These are phyloP conservation scores for Fusarium tanahbumbuense DNA, from an alignment of 2,329 filamentous ascomycete genomes.

Conservation along the genomic window DNA sequence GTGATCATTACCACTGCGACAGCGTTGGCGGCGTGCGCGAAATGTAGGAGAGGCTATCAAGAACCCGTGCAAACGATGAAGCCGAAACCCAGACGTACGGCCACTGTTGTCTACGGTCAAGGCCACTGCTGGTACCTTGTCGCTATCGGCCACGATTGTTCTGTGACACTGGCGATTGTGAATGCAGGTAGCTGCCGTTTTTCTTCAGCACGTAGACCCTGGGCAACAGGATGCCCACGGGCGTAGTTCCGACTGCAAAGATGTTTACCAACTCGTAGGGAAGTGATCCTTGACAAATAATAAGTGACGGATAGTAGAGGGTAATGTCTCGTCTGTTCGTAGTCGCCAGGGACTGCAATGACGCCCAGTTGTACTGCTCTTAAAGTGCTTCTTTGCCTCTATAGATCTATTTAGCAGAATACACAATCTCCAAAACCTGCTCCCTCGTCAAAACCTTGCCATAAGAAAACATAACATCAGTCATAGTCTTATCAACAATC, in stretches of 20 bases:
- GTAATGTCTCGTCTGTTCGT: not conserved
- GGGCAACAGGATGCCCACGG: too few relatives aligned
- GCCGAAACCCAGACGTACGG: too few relatives aligned
- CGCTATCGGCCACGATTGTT: too few relatives aligned
- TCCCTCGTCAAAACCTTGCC: not conserved
- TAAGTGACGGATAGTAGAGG: not conserved
- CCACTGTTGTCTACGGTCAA: not conserved
- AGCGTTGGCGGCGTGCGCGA: not conserved
- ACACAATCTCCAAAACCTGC: slow-evolving; percentile 11
- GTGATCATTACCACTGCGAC: too few relatives aligned
- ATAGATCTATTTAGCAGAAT: slow-evolving; percentile 7
- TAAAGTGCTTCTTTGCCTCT: too few relatives aligned
- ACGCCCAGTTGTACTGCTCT: too few relatives aligned
- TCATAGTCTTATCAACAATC: slow-evolving; percentile 25
- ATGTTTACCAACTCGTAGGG: not conserved
- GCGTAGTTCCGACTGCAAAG: not conserved
- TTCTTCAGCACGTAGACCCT: not conserved
- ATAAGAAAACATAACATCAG: slow-evolving; percentile 27
- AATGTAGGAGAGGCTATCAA: not conserved
- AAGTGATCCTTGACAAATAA: not conserved
- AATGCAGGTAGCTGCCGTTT: too few relatives aligned
- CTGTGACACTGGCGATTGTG: too few relatives aligned
- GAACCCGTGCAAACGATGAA: not conserved
- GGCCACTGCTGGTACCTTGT: too few relatives aligned
- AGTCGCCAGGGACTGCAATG: too few relatives aligned